Evolutionary conservation across 169 alveolate species (phyloP), one percentile per base, ranked within the genome.

Genomic region (Babesia bovis): DNA sequence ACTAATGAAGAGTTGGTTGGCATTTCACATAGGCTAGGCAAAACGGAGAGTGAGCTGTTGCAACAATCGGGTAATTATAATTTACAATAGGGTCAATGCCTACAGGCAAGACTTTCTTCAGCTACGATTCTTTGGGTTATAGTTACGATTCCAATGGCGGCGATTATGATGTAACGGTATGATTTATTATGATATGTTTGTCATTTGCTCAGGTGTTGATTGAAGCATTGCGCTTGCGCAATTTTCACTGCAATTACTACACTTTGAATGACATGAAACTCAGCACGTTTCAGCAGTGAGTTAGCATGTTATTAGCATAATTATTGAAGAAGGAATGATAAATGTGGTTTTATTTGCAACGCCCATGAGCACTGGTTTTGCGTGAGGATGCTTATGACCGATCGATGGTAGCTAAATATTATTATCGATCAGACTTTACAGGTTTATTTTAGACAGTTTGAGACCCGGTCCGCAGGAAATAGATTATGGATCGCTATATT

Each of bases 361-460:
- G 66, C 53, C 1, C 57, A 67, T 23, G 38, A 53, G 35, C 87
- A 79, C 41, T 79, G 87, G 87, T 69, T 79, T 33, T 70, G 75
- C 21, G 47, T 79, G 5, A 58, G 87, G 42, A 67, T 58, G 41
- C 73, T 79, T 21, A 35, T 49, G 42, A 17, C 45, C 33, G 83
- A 70, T 28, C 42, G 42, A 52, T 79, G 83, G 83, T 56, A 72
- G 23, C 19, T 28, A 0, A 32, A 21, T 3, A 1, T 3, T 0
- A 15, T 1, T 19, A 13, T n/a, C 32, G 10, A 17, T 30, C 57
- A 40, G 6, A 0, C n/a, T 32, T 25, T 23, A 41, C 51, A 79
- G 87, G 87, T 79, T 33, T 30, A 79, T 79, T 17, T 45, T 79
- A 69, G 87, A 79, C 63, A 79, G 87, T 30, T 40, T 79, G 28